Evolutionary conservation across 306 rosid species (phyloP).

Genomic region (Crataegus laevigata): DNA sequence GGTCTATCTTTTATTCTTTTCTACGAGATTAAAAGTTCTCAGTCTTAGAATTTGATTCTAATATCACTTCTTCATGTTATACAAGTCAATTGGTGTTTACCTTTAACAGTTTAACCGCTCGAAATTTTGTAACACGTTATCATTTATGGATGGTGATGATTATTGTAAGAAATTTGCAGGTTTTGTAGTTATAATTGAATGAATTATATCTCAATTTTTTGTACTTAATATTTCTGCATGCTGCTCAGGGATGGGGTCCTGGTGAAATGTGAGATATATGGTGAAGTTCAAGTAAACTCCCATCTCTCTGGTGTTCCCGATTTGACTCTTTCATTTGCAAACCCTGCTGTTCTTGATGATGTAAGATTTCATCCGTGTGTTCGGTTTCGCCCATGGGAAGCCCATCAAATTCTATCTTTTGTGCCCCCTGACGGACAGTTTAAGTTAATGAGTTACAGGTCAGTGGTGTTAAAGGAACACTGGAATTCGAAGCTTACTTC

Average conservation of each 20-base stretch:
- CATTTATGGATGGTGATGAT: neutral
- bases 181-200: neutral
- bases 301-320: slow-evolving; percentile 91
- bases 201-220: slow-evolving; percentile 2
- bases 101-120: no score
- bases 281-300: slow-evolving; percentile 91
- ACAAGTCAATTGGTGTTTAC: neutral
- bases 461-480: neutral
- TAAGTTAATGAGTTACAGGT: slow-evolving; percentile 96
- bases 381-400: slow-evolving; percentile 85
- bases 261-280: slow-evolving; percentile 83
- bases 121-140: neutral
- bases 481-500: neutral
- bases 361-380: slow-evolving; percentile 93
- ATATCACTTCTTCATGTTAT: neutral
- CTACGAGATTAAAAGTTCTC: neutral
- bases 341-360: slow-evolving; percentile 81
- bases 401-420: slow-evolving; percentile 78
- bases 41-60: neutral
- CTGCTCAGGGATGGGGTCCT: slow-evolving; percentile 69
- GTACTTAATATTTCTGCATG: neutral
- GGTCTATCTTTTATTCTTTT: slow-evolving; percentile 19
- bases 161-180: neutral
- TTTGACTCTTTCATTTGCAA: slow-evolving; percentile 75
- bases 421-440: slow-evolving; percentile 97